Conservation (phyloP, 257 asterid genomes). For the Euphrasia confusa region DNA sequence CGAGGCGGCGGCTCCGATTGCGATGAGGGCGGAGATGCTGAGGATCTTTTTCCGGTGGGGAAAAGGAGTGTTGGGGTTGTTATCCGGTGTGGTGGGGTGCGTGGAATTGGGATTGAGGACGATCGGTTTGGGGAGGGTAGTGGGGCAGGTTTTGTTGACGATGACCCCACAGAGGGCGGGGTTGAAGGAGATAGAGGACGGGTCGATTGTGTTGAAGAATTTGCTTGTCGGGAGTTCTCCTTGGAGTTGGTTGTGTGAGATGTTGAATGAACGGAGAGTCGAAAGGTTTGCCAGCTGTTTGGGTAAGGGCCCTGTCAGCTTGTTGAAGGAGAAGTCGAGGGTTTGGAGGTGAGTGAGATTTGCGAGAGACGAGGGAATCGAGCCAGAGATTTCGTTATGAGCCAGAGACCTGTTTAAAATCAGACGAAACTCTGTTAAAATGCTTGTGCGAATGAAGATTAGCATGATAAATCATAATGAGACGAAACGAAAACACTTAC, state of each 20-base stretch:
- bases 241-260: constrained; percentile 72
- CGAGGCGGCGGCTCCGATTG: constrained; percentile 77
- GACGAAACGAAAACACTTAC: constrained; percentile 42
- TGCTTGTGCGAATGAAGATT: background rate
- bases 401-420: constrained; percentile 51
- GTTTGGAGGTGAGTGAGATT: constrained; percentile 43
- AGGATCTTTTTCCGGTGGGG: constrained; percentile 60
- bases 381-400: constrained; percentile 46
- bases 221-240: constrained; percentile 66
- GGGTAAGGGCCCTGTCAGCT: constrained; percentile 52
- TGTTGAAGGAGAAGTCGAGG: constrained; percentile 60
- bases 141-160: constrained; percentile 50
- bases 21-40: constrained; percentile 78
- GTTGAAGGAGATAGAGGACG: constrained; percentile 54
- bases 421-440: background rate
- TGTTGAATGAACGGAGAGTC: constrained; percentile 49
- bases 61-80: constrained; percentile 26
- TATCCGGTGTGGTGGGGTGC: constrained; percentile 38
- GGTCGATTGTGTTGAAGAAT: constrained; percentile 70
- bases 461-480: background rate
- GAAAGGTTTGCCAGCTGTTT: constrained; percentile 60
- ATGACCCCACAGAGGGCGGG: constrained; percentile 68
- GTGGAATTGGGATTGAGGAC: constrained; percentile 74
- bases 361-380: constrained; percentile 48
- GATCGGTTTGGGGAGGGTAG: constrained; percentile 69